Evolutionary conservation across 352 stramenopile genomes (phyloP).

Genomic region (Pythium coloratum): DNA sequence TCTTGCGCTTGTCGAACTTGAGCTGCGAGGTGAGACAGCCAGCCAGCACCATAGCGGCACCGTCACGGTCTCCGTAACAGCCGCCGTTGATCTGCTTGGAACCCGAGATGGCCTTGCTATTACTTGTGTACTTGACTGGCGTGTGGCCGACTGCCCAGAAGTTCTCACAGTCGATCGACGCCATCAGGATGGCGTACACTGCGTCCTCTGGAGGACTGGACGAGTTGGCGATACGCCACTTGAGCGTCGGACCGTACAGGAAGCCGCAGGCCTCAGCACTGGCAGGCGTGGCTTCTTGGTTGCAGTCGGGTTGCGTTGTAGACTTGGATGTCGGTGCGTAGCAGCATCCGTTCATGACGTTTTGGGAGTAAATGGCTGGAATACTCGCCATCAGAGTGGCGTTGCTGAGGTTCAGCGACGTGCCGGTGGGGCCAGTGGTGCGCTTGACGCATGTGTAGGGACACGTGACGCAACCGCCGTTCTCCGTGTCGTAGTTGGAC

Average conservation of each 20-base stretch:
- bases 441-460: slow-evolving; percentile 84
- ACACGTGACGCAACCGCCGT: slow-evolving; percentile 80
- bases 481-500: slow-evolving; percentile 79
- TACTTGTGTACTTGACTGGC: slow-evolving; percentile 69
- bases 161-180: slow-evolving; percentile 80
- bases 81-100: slow-evolving; percentile 84
- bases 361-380: slow-evolving; percentile 68
- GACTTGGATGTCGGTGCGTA: slow-evolving; percentile 49
- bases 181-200: slow-evolving; percentile 66
- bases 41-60: slow-evolving; percentile 69
- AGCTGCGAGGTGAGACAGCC: slow-evolving; percentile 77
- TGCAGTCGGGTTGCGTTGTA: slow-evolving; percentile 59
- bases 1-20: slow-evolving; percentile 77
- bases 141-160: slow-evolving; percentile 85
- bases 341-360: slow-evolving; percentile 79
- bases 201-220: slow-evolving; percentile 43
- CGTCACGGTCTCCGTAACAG: slow-evolving; percentile 68
- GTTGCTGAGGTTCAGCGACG: slow-evolving; percentile 81
- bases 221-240: slow-evolving; percentile 74
- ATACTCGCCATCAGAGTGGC: slow-evolving; percentile 65
- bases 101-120: slow-evolving; percentile 67
- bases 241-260: slow-evolving; percentile 78
- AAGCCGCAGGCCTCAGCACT: slow-evolving; percentile 76
- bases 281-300: slow-evolving; percentile 51
- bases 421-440: slow-evolving; percentile 68